These are phyloP conservation scores for Nigrospora oryzae DNA, from an alignment of 2,329 filamentous ascomycete genomes.

Conservation along the genomic window DNA sequence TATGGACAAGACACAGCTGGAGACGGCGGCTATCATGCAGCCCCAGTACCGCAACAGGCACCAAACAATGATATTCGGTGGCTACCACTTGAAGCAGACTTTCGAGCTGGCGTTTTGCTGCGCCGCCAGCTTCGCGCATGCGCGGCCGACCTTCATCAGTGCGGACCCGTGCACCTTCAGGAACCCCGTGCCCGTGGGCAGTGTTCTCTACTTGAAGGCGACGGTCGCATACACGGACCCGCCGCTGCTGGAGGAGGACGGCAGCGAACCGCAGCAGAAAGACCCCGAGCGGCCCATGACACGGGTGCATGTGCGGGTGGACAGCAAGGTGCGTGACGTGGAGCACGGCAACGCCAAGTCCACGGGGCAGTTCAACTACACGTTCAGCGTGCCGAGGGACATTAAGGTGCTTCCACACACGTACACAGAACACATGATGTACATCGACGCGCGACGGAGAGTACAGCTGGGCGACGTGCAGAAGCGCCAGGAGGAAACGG, in stretches of 20 bases:
- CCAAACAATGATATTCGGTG: slow-evolving; percentile 73
- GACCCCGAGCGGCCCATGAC: slow-evolving; percentile 20
- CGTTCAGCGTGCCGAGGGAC: slow-evolving; percentile 31
- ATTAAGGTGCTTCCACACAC: slow-evolving; percentile 25
- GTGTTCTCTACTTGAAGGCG: slow-evolving; percentile 65
- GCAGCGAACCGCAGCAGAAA: slow-evolving; percentile 29
- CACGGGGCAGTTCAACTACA: slow-evolving; percentile 71
- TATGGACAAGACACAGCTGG: slow-evolving; percentile 49
- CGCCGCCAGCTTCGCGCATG: slow-evolving; percentile 61
- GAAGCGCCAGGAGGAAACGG: slow-evolving; percentile 11
- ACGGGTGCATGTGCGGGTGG: slow-evolving; percentile 61
- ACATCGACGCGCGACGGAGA: slow-evolving; percentile 31
- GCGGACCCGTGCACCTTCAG: slow-evolving; percentile 68
- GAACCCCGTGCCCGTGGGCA: slow-evolving; percentile 67
- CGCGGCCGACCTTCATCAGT: slow-evolving; percentile 61
- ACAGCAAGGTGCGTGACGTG: slow-evolving; percentile 64
- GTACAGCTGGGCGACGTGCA: slow-evolving; percentile 23
- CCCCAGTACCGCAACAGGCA: slow-evolving; percentile 47
- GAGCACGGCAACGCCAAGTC: slow-evolving; percentile 52
- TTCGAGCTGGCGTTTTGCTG: slow-evolving; percentile 73
- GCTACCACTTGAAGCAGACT: slow-evolving; percentile 64
- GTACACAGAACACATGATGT: slow-evolving; percentile 24
- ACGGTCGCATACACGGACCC: slow-evolving; percentile 66
- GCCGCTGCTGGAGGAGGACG: slow-evolving; percentile 32
- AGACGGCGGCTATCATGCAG: slow-evolving; percentile 65